Conservation (phyloP, 116 monocot genomes). For the Papilionanthe hybrid region DNA sequence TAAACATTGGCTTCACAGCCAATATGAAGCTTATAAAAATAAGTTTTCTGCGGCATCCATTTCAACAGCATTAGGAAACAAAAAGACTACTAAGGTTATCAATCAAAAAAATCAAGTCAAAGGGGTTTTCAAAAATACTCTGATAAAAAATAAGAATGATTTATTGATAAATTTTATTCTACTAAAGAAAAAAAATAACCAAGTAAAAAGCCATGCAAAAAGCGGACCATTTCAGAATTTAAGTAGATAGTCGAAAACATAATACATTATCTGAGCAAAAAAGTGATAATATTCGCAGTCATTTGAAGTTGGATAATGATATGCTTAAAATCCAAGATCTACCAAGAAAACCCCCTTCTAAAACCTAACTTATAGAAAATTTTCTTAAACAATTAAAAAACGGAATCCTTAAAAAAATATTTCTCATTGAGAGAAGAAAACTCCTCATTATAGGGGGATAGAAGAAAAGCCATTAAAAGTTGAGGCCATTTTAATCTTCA, state of each 20-base stretch:
- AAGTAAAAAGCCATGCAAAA: too few relatives aligned
- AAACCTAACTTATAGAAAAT: neutral
- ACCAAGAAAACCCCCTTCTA: neutral
- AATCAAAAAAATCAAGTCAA: neutral
- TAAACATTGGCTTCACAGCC: neutral
- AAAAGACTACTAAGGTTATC: neutral
- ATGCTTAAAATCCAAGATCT: neutral
- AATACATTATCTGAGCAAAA: neutral
- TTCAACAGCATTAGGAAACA: neutral
- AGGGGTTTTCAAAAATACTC: neutral
- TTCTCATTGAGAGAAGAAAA: neutral
- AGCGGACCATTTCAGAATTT: too few relatives aligned
- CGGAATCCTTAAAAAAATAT: neutral
- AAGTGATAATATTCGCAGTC: neutral
- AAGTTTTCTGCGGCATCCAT: neutral
- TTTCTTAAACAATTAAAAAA: neutral
- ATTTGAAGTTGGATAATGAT: neutral
- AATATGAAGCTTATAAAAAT: neutral
- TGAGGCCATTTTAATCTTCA: neutral
- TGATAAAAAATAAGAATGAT: too few relatives aligned
- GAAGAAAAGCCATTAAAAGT: neutral
- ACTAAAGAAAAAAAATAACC: neutral
- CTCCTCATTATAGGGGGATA: neutral
- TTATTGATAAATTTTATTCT: neutral
- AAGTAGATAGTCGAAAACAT: too few relatives aligned